A percentile compares a stretch with the other conserved stretches of the same genome.
These are phyloP conservation scores for Cyclotella baltica DNA, from an alignment of 108 stramenopile genomes.

Conservation along the genomic window DNA sequence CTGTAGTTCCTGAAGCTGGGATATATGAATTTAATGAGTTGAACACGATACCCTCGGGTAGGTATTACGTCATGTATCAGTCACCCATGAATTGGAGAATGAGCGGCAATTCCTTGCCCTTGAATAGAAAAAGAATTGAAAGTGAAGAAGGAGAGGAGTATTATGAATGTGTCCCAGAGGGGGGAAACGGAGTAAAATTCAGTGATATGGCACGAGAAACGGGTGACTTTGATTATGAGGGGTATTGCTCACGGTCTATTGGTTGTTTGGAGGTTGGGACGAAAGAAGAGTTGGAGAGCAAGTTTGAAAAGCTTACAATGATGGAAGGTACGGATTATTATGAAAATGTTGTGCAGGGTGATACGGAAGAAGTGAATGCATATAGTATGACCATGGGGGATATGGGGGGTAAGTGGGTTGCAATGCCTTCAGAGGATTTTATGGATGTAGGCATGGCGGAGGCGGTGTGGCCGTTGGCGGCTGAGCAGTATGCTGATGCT, in stretches of 20 bases:
- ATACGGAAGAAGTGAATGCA: background rate
- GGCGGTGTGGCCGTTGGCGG: slow-evolving; percentile 20
- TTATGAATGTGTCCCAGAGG: slow-evolving; percentile 20
- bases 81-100: slow-evolving; percentile 19
- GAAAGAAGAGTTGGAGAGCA: slow-evolving; percentile 7
- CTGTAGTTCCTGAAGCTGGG: slow-evolving; percentile 7
- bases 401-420: slow-evolving; percentile 10
- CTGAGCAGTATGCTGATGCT: slow-evolving; percentile 32
- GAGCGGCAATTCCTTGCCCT: slow-evolving; percentile 25
- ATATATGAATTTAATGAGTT: slow-evolving; percentile 5
- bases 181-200: slow-evolving; percentile 34
- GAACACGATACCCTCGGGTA: slow-evolving; percentile 15
- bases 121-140: background rate
- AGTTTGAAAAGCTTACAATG: slow-evolving; percentile 5
- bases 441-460: slow-evolving; percentile 36
- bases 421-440: slow-evolving; percentile 12
- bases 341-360: slow-evolving; percentile 7
- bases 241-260: slow-evolving; percentile 39
- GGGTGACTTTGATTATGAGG: slow-evolving; percentile 40
- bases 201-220: background rate
- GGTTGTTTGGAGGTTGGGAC: slow-evolving; percentile 40
- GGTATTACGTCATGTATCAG: slow-evolving; percentile 45
- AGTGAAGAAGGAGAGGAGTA: background rate
- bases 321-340: background rate
- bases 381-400: background rate